phyloP scores from a whole-genome alignment of 2,329 filamentous ascomycete genomes.

The Penicillium sp. region DNA sequence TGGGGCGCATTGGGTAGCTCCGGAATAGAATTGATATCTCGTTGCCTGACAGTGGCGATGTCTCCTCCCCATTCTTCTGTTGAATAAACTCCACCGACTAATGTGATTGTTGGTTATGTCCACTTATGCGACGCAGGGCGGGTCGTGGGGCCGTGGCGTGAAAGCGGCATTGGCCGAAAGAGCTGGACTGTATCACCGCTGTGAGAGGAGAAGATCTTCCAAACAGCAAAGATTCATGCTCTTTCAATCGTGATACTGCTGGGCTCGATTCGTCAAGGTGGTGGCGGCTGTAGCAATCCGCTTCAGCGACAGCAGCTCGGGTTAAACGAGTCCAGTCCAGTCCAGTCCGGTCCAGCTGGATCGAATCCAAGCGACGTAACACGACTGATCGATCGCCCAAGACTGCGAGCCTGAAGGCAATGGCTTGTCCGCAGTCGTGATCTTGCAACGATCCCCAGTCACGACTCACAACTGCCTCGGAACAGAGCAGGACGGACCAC shows the following conservation, averaged over 20 bases:
- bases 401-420: background rate
- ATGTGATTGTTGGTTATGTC: background rate
- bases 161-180: background rate
- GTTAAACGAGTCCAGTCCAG: background rate
- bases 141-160: constrained; percentile 18
- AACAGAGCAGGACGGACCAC: background rate
- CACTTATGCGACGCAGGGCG: background rate
- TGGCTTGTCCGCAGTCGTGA: background rate
- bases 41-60: constrained; percentile 21
- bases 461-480: background rate
- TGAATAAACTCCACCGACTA: background rate
- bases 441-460: background rate
- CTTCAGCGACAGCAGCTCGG: background rate
- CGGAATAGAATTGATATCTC: background rate
- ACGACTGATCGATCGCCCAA: background rate
- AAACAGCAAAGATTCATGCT: no score
- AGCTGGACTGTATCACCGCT: background rate
- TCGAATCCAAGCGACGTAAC: background rate
- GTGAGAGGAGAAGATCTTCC: background rate
- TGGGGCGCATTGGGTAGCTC: background rate
- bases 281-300: background rate
- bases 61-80: background rate
- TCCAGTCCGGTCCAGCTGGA: background rate
- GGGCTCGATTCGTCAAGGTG: no score
- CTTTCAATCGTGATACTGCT: no score